Evolutionary conservation across 305 asterid genomes (phyloP), one percentile per base, ranked within the genome.

Genomic region (Ajuga reptans): DNA sequence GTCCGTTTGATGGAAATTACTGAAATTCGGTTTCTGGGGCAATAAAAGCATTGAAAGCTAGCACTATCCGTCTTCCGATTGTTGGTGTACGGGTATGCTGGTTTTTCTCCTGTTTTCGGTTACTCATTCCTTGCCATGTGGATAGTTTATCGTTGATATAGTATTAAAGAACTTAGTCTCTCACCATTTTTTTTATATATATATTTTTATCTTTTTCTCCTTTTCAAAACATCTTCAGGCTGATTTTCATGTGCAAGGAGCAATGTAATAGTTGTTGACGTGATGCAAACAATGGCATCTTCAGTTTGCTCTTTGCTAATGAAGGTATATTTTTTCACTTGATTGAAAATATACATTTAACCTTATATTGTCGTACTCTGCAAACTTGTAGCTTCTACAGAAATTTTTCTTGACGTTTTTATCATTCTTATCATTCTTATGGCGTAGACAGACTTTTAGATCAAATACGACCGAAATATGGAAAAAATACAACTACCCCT

Each of bases 261-360:
- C 88, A 51, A 81, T 86, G 68, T 72, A 70, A 71, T 84, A 36
- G 87, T 87, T 34, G 84, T 84, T 61, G 90, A 86, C 37, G 72
- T 81, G 68, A 84, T 86, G 88, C 88, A 86, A 78, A 80, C 83
- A 54, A 79, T 86, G 87, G 84, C 82, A 69, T 78, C 85, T 77
- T 86, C 92, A 21, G 56, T 85, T 31, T 73, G 79, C 75, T 75
- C 87, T 74, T 83, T 75, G 42, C 81, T 71, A 4, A 21, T 74
- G 12, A 80, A 84, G 87, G 92, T 83, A 31, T 31, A 68, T 77
- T 60, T 51, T 56, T 60, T 62, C 41, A 61, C 60, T 29, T 27
- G 42, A 4, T 53, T 64, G 45, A 16, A 64, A 74, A 49, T 45
- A 34, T 37, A 27, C 6, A 14, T 55, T 57, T 33, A 37, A 4